Evolutionary conservation across 1,284 basidiomycete species (phyloP).

Genomic region (Leccinum olivaceoglutinosum): DNA sequence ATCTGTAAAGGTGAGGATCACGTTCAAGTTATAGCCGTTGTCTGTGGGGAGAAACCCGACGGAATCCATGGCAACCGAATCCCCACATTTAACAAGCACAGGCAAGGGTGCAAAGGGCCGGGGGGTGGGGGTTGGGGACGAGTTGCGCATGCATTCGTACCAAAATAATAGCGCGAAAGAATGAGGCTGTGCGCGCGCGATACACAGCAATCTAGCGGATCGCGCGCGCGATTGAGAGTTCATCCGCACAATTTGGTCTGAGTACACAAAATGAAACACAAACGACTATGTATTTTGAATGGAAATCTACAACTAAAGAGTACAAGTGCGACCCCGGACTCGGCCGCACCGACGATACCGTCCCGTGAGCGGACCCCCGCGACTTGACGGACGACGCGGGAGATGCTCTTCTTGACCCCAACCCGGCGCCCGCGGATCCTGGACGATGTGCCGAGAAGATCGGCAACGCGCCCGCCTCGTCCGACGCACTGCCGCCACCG

Average conservation of each 20-base stretch:
- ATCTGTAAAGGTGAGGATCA: constrained; percentile 38
- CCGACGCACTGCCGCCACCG: constrained; percentile 16
- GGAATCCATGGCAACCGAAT: constrained; percentile 27
- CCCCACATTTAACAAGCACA: background rate
- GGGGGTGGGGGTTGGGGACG: background rate
- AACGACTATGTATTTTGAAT: too few relatives aligned
- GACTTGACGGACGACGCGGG: constrained; percentile 45
- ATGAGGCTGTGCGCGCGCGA: too few relatives aligned
- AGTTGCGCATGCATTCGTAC: background rate
- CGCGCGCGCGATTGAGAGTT: too few relatives aligned
- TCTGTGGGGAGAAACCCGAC: constrained; percentile 30
- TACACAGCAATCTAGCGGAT: too few relatives aligned
- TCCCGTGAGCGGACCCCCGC: constrained; percentile 41
- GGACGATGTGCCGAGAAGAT: constrained; percentile 18
- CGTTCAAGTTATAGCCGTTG: constrained; percentile 19
- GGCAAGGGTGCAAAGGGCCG: background rate
- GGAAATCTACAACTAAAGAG: too few relatives aligned
- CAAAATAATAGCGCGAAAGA: too few relatives aligned
- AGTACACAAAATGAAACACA: too few relatives aligned
- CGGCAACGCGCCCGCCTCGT: constrained; percentile 24
- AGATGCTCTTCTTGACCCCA: constrained; percentile 34
- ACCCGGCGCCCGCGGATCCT: constrained; percentile 13
- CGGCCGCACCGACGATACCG: constrained; percentile 33
- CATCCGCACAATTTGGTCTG: too few relatives aligned
- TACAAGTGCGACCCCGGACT: constrained; percentile 34